Evolutionary conservation across 179 eudicot genomes (phyloP), one percentile per base, ranked within the genome.

Genomic region (Amaranthus tricolor): DNA sequence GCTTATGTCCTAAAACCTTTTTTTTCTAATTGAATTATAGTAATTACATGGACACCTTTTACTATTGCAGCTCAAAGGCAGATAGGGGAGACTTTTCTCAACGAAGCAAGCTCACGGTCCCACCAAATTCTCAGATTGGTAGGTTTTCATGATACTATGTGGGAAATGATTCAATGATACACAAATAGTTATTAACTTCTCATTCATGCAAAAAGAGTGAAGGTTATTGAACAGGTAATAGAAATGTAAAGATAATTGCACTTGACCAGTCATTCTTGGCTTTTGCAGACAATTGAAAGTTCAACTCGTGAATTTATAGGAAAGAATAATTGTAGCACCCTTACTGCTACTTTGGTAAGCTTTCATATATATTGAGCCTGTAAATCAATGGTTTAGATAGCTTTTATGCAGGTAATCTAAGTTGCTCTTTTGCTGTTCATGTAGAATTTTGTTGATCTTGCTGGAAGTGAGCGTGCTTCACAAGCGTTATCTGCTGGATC

Each of bases 71-170:
- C 94, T 77, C 98, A 96, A 83, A 91, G 99, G 81, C 98, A 93
- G 83, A 90, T 83, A 65, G 97, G 94, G 50, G 98, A 96, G 80
- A 93, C 98, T 52, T 82, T 84, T 64, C 88, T 90, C 49, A 93
- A 94, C 74, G 98, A 93, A 81, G 82, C 87, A 66, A 96, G 97
- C 84, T 94, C 98, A 47, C 84, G 96, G 86, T 93, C 99, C 78
- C 99, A 96, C 82, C 99, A 96, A 84, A 91, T 96, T 67, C 86
- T 96, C 71, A 84, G 99, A 89, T 77, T 96, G 92, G 99, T 96
- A 87, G 43, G 82, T 71, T 57, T 70, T 72, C 50, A 61, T 75
- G 40, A 51, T 62, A 31, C 21, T 66, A 40, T 72, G 57, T 65
- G 17, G 64, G 24, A 57, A 44, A 45, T 48, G 57, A 14, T 19